Base-by-base conservation (phyloP, 2,329 filamentous ascomycete genomes). In the Pseudocercospora macadamiae region DNA sequence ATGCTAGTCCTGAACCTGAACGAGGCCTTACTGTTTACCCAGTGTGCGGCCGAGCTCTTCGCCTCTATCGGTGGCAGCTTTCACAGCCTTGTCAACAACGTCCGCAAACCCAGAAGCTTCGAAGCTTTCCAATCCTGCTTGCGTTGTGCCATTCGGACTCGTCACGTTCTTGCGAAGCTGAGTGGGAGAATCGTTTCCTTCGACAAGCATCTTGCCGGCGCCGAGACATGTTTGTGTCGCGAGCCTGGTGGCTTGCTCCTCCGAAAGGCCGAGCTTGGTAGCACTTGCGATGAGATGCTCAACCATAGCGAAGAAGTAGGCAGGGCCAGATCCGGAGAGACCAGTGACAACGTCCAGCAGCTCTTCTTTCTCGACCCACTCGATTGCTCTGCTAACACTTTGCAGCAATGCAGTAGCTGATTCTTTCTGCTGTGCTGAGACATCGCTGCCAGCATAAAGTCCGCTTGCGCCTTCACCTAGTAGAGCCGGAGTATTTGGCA, bases 151-250 rank as follows among this genome's bases (percentile, higher is more conserved):
- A 30, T 69, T 70, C 4, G 66, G 66, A 36, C 66, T 69, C n/a
- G 66, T 70, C 30, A 68, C 66, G 34, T 70, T 70, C 53, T 68
- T 66, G 25, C 68, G 57, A 4, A 70, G 55, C 56, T 70, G 67
- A 18, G 63, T 57, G 3, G 67, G 67, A 19, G 61, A 36, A 12
- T 68, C 66, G 1, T 64, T 55, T 7, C 65, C 61, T 36, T 67
- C 61, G 6, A 68, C 59, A 6, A 69, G 56, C 67, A 70, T 70
- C 59, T 64, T 66, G 3, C 67, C 67, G 19, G 67, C 67, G 12
- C 67, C 67, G 4, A 70, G 56, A 54, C 67, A 70, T 10, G 67
- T 70, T 56, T 70, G 67, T 9, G 60, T 64, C 7, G 67, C 66
- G 26, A 70, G 58, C 14, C 66, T 57, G 5, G 65, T 67, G 4